Percentiles rank a stretch among this genome's conserved stretches.
Conservation (phyloP, 352 stramenopile genomes). For the Pythium inflatum region DNA sequence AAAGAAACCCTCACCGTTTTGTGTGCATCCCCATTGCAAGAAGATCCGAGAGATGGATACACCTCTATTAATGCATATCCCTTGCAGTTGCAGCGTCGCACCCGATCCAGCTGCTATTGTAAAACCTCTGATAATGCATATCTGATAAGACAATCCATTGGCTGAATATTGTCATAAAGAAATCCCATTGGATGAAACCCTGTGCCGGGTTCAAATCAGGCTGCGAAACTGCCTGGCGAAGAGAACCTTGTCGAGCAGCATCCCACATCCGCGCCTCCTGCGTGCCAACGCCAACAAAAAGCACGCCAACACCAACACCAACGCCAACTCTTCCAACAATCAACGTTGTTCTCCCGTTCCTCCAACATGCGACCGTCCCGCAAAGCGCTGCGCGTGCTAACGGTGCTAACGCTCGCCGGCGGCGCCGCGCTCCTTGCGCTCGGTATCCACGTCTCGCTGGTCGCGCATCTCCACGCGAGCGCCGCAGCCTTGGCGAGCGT, state of each 20-base stretch:
- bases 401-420: slow-evolving; percentile 54
- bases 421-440: slow-evolving; percentile 57
- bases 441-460: slow-evolving; percentile 55
- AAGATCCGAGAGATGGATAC: slow-evolving; percentile 11
- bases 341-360: not conserved
- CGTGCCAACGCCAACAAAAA: slow-evolving; percentile 9
- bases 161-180: not conserved
- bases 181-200: slow-evolving; percentile 2
- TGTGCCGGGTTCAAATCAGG: slow-evolving; percentile 19
- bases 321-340: not conserved
- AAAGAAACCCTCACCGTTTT: not conserved
- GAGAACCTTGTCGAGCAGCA: not conserved
- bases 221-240: slow-evolving; percentile 11
- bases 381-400: slow-evolving; percentile 63
- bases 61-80: slow-evolving; percentile 2
- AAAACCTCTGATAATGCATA: not conserved
- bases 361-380: slow-evolving; percentile 63
- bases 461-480: slow-evolving; percentile 53
- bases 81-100: not conserved
- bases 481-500: slow-evolving; percentile 51
- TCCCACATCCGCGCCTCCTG: not conserved
- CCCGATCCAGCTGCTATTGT: too few species aligned
- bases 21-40: not conserved
- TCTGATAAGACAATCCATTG: not conserved
- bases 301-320: slow-evolving; percentile 3